Conservation (phyloP, 192 early-diverging fungal species). For the Linderina pennispora region DNA sequence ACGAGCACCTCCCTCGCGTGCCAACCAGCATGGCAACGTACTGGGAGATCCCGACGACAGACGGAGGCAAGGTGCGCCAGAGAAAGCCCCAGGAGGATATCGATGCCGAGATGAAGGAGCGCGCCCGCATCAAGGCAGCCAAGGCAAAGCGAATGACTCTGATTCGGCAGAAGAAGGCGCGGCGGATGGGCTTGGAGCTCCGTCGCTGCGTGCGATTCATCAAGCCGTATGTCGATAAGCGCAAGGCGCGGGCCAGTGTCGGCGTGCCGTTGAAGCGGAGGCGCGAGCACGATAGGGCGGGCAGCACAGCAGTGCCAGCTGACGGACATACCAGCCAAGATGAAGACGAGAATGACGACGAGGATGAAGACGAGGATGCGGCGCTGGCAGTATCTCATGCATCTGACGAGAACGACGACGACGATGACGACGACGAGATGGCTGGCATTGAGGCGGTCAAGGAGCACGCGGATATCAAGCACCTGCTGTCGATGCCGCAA, state of each 20-base stretch:
- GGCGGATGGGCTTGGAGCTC: not conserved
- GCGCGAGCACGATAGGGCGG: not conserved
- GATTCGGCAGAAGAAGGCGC: not conserved
- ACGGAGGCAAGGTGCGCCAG: not conserved
- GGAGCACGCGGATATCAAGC: slow-evolving; percentile 26
- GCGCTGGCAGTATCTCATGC: too few relatives aligned
- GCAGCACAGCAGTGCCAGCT: not conserved
- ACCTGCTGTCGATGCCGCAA: slow-evolving; percentile 24
- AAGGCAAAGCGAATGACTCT: not conserved
- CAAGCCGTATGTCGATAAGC: slow-evolving; percentile 20
- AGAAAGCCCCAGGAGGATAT: not conserved
- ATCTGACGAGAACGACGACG: not conserved
- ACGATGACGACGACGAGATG: slow-evolving; percentile 1
- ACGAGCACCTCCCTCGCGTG: too few relatives aligned
- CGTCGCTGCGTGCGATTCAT: slow-evolving; percentile 38
- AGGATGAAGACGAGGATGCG: not conserved
- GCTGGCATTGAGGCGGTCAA: slow-evolving; percentile 10
- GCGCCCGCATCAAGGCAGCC: not conserved
- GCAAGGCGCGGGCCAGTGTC: slow-evolving; percentile 4
- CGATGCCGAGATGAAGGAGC: not conserved
- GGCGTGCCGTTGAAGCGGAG: slow-evolving; percentile 27
- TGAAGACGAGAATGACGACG: not conserved
- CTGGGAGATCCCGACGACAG: not conserved
- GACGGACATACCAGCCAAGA: too few relatives aligned
- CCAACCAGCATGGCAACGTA: not conserved